phyloP scores from a whole-genome alignment of 495 filamentous ascomycete genomes.

The Pseudomonodictys pantanalensis region DNA sequence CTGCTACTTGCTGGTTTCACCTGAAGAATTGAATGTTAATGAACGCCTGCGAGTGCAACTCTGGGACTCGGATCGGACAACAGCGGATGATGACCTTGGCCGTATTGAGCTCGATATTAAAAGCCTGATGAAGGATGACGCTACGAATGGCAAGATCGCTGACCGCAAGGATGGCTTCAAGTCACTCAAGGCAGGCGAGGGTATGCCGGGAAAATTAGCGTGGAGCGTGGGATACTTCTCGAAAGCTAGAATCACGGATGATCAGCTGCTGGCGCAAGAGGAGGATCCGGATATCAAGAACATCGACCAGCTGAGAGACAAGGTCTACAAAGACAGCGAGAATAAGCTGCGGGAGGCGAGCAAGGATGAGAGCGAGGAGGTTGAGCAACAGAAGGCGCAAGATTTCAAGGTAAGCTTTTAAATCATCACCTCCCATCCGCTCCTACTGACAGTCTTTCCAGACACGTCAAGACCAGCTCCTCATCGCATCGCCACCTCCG shows the following conservation, averaged over 20 bases:
- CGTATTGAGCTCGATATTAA: conserved; percentile 65
- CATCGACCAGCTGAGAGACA: conserved; percentile 52
- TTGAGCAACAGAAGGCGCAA: conserved; percentile 61
- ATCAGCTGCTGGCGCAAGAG: conserved; percentile 55
- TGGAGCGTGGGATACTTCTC: conserved; percentile 72
- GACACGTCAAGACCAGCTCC: conserved; percentile 45
- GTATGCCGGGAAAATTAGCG: conserved; percentile 64
- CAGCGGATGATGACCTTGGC: conserved; percentile 71
- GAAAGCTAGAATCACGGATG: conserved; percentile 57
- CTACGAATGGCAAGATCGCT: conserved; percentile 54
- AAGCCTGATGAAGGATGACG: conserved; percentile 54
- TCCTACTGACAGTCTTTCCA: conserved; percentile 6
- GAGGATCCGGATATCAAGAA: conserved; percentile 51
- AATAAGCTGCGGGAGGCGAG: conserved; percentile 62
- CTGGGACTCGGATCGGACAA: conserved; percentile 68
- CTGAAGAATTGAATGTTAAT: conserved; percentile 68
- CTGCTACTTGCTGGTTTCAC: conserved; percentile 60
- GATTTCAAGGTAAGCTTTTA: conserved; percentile 48
- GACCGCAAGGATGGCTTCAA: conserved; percentile 59
- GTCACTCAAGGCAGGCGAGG: conserved; percentile 58
- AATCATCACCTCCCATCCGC: not conserved
- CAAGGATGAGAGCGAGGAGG: conserved; percentile 52
- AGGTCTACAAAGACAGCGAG: conserved; percentile 50
- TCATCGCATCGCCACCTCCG: conserved; percentile 58
- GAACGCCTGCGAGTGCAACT: conserved; percentile 65